Evolutionary conservation across 257 asterid genomes (phyloP), one percentile per base, ranked within the genome.

Genomic region (Solanum bulbocastanum): DNA sequence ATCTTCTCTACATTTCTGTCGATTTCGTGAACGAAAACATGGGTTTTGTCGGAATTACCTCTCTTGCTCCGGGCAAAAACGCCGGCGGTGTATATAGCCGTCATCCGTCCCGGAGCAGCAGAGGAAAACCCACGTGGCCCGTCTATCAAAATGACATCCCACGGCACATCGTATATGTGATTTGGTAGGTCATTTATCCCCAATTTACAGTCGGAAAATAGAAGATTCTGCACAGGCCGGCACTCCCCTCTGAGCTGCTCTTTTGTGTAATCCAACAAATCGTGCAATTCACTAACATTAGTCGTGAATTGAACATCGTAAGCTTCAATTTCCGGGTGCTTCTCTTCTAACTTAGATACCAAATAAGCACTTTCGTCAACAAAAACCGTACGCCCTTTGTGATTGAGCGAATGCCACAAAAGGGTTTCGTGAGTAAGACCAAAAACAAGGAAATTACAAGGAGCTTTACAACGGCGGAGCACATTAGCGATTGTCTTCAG

Each of bases 171-270:
- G 95, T 96, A 96, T 25, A 96, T 56, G 92, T 96, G 92, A 89
- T 96, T 96, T 0, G 99, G 99, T 25, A 96, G 78, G 86, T 96
- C 99, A 88, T 96, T 96, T 0, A 96, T 79, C 20, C 94, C 99
- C 82, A 95, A 74, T 58, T 90, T 93, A 86, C 98, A 96, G 56
- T 96, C 99, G 3, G 99, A 95, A 76, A 93, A 96, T 30, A 96
- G 83, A n/a, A 96, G 95, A 86, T 96, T 93, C 83, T 96, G 98
- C 30, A 94, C 97, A 1, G 98, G 98, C 37, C 92, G 90, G 88
- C 98, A 96, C 52, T 96, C 96, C 0, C 71, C 75, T 35, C 56
- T 87, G 10, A 86, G 86, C 84, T 95, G 93, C 2, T 88, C 87
- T 72, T 86, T 92, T 32, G 93, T 92, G 42, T 96, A 86, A 37